Evolutionary conservation across 768 basidiomycete genomes (phyloP).

Genomic region (Kwoniella shandongensis): DNA sequence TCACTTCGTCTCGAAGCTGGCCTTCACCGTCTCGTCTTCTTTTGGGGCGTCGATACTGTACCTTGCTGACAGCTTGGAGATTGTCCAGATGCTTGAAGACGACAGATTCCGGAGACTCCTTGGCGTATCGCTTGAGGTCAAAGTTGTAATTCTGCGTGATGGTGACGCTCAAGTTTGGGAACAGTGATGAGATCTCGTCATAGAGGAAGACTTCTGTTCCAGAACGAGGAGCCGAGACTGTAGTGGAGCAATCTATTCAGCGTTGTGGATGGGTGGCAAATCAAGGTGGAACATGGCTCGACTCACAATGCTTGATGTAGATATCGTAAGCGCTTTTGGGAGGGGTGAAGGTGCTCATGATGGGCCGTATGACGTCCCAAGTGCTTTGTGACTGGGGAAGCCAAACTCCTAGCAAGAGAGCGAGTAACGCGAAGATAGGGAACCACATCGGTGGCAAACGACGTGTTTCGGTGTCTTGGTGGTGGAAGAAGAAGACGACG

Average conservation of each 20-base stretch:
- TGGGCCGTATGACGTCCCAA: no score
- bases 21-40: constrained; percentile 39
- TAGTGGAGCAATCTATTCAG: not conserved
- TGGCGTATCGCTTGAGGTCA: constrained; percentile 31
- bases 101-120: constrained; percentile 9
- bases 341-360: not conserved
- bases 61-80: constrained; percentile 23
- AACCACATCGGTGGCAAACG: no score
- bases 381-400: no score
- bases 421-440: no score
- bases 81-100: constrained; percentile 28
- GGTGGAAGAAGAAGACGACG: no score
- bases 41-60: constrained; percentile 14
- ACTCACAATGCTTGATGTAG: constrained; percentile 27
- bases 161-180: constrained; percentile 28
- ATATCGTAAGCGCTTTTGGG: not conserved
- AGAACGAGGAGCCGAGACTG: constrained; percentile 27
- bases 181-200: constrained; percentile 16
- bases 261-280: no score
- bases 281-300: no score
- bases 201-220: constrained; percentile 30
- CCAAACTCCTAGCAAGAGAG: no score
- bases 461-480: no score
- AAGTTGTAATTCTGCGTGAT: constrained; percentile 33
- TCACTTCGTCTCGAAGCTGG: constrained; percentile 8